Percentiles rank a stretch among this genome's conserved stretches.
Conservation (phyloP, 2,329 filamentous ascomycete species). For the Pseudophaeomoniella oleicola region DNA sequence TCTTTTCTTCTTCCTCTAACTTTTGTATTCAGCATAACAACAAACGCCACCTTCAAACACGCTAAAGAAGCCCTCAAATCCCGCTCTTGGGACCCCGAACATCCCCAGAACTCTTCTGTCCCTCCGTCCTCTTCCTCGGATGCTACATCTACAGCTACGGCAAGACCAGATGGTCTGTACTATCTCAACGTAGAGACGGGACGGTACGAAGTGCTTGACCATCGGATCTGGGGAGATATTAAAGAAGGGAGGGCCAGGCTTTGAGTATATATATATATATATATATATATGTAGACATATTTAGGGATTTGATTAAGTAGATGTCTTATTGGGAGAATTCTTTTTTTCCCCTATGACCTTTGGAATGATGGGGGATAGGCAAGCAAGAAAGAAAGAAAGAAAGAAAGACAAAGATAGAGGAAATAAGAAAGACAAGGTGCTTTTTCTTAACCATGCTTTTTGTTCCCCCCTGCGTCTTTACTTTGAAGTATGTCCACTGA, state of each 20-base stretch:
- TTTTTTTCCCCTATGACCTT: no score
- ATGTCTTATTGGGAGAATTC: no score
- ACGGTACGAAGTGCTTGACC: neutral
- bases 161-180: neutral
- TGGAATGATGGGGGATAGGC: neutral
- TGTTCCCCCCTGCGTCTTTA: no score
- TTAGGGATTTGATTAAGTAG: no score
- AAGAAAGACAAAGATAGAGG: neutral
- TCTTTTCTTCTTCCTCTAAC: neutral
- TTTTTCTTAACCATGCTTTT: neutral
- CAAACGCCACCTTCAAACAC: neutral
- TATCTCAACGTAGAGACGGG: neutral
- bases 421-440: neutral
- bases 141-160: neutral
- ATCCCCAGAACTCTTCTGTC: no score
- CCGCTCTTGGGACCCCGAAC: neutral
- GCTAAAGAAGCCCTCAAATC: neutral
- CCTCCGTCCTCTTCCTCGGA: no score
- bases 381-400: neutral
- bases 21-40: neutral
- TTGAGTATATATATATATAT: no score
- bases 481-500: no score
- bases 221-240: neutral
- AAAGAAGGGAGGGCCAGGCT: neutral
- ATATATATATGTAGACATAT: no score